phyloP scores from a whole-genome alignment of 1,284 basidiomycete genomes.

The Tranzscheliella williamsii region DNA sequence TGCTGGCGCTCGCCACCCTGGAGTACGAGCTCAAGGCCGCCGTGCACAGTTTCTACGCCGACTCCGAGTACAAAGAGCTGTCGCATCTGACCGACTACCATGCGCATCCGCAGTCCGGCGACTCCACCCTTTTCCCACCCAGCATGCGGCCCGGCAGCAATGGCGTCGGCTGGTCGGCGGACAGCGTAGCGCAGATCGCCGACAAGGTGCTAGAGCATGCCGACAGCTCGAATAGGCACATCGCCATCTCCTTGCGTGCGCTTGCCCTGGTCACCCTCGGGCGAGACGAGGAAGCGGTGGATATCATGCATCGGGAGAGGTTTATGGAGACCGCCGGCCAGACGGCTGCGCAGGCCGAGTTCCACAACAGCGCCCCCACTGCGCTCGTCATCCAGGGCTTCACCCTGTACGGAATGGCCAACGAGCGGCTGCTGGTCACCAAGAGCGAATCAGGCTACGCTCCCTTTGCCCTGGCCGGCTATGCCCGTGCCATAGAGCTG shows the following conservation, averaged over 20 bases:
- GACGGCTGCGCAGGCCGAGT: conserved; percentile 12
- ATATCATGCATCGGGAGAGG: conserved; percentile 44
- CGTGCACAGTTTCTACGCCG: conserved; percentile 27
- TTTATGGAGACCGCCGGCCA: conserved; percentile 45
- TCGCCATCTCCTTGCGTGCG: conserved; percentile 39
- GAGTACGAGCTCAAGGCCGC: conserved; percentile 44
- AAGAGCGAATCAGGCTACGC: conserved; percentile 37
- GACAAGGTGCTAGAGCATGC: conserved; percentile 37
- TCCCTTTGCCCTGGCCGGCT: conserved; percentile 48
- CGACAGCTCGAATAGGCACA: conserved; percentile 12
- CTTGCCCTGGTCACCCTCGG: conserved; percentile 51
- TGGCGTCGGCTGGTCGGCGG: conserved; percentile 45
- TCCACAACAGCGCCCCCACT: conserved; percentile 29
- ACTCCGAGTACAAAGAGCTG: conserved; percentile 40
- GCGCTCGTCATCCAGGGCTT: conserved; percentile 49
- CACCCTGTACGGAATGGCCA: conserved; percentile 54
- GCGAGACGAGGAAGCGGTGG: conserved; percentile 49
- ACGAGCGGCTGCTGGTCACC: conserved; percentile 45
- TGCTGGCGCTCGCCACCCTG: conserved; percentile 23
- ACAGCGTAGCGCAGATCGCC: conserved; percentile 22
- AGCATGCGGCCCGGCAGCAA: conserved; percentile 19
- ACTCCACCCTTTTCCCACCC: conserved; percentile 44
- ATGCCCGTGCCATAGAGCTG: conserved; percentile 53
- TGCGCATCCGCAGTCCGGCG: conserved; percentile 11
- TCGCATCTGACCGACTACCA: conserved; percentile 42